These are phyloP conservation scores for Binderoboletus segoi DNA, from an alignment of 1,284 basidiomycete species.

Conservation along the genomic window DNA sequence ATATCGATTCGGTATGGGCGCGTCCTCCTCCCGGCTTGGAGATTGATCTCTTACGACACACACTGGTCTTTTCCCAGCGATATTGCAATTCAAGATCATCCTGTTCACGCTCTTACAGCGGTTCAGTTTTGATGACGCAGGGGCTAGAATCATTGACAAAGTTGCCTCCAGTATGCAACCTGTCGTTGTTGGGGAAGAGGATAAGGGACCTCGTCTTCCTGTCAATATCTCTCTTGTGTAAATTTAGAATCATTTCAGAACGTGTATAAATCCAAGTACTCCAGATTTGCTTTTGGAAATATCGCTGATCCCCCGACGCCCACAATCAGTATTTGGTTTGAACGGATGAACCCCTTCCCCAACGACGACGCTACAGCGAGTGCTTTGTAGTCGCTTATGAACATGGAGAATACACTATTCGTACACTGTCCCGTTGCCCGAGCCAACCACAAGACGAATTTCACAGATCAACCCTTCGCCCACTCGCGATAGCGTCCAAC, in stretches of 20 bases:
- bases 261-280: neutral
- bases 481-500: constrained; percentile 8
- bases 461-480: neutral
- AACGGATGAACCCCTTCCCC: too few relatives aligned
- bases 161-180: constrained; percentile 12
- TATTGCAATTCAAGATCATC: constrained; percentile 17
- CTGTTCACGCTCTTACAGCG: constrained; percentile 2
- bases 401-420: too few relatives aligned
- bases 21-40: too few relatives aligned
- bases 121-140: constrained; percentile 6
- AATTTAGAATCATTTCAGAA: neutral
- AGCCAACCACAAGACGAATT: too few relatives aligned
- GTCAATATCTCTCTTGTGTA: constrained; percentile 2
- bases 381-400: too few relatives aligned
- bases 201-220: constrained; percentile 7
- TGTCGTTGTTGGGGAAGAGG: constrained; percentile 10
- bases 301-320: neutral
- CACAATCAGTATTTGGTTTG: too few relatives aligned
- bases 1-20: constrained; percentile 3
- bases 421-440: too few relatives aligned
- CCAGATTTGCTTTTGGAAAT: neutral
- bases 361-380: too few relatives aligned
- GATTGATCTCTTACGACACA: too few relatives aligned
- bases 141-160: neutral
- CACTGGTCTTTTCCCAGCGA: neutral